phyloP scores from a whole-genome alignment of 768 basidiomycete species.

The Clitopilus passeckerianus region DNA sequence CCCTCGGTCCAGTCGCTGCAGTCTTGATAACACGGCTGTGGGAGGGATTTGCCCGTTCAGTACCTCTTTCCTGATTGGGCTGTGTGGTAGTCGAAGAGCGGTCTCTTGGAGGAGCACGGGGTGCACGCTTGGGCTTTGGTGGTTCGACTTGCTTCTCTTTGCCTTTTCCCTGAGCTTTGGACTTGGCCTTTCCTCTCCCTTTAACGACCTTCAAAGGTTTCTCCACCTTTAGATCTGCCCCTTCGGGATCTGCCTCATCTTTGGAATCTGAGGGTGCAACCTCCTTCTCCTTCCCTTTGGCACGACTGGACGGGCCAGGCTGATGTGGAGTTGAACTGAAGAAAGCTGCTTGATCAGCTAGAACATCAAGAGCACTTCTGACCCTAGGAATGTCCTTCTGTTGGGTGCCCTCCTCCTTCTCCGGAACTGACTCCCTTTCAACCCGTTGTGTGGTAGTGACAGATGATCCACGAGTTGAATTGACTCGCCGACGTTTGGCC shows the following conservation, averaged over 20 bases:
- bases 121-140: slow-evolving; percentile 7
- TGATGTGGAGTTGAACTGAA: slow-evolving; percentile 27
- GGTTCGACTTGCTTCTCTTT: slow-evolving; percentile 3
- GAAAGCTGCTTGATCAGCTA: slow-evolving; percentile 69
- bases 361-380: slow-evolving; percentile 60
- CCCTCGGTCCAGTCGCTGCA: slow-evolving; percentile 9
- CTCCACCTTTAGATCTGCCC: not conserved
- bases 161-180: not conserved
- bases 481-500: slow-evolving; percentile 26
- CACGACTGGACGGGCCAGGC: not conserved
- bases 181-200: slow-evolving; percentile 10
- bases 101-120: slow-evolving; percentile 1
- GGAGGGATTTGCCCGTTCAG: not conserved
- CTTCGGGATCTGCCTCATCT: slow-evolving; percentile 8
- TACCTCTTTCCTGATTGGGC: not conserved
- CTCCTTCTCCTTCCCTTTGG: slow-evolving; percentile 12
- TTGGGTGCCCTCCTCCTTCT: not conserved
- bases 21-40: not conserved
- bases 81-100: slow-evolving; percentile 1
- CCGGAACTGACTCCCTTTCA: slow-evolving; percentile 1
- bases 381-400: slow-evolving; percentile 14
- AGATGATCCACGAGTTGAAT: slow-evolving; percentile 6
- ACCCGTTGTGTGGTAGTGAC: not conserved
- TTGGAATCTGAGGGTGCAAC: not conserved
- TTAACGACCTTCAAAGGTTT: slow-evolving; percentile 4